Base-by-base conservation (phyloP, 495 filamentous ascomycete genomes). In the Cudoniella acicularis region DNA sequence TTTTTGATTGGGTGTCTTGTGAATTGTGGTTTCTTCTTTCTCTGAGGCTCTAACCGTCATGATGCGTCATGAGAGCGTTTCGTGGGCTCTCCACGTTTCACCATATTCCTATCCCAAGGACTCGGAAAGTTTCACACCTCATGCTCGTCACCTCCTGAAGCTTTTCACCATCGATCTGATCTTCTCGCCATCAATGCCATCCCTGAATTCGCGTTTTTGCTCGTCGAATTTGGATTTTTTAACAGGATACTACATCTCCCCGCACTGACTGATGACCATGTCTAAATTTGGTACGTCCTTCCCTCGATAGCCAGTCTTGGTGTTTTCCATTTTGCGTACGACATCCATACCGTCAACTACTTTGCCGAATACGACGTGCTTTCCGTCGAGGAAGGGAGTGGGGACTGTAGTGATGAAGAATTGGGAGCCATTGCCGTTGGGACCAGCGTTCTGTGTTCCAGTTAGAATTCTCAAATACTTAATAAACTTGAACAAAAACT, bases 311-410 rank as follows among this genome's bases (percentile, higher is more conserved):
- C 83, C 83, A 21, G 90, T 92, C 68, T 93, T 87, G 45, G 89
- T 91, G 54, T 87, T 84, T 77, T 98, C 94, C 61, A 98, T 84
- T 81, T 96, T 98, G 51, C 70, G 77, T 40, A 96, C 83, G 10
- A 96, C 84, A 40, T 98, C 91, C 81, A 97, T 87, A 36, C 94
- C 92, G 46, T 91, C 89, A 48, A 92, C 77, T 1, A 98, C 93
- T 68, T 87, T 85, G 23, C 94, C 95, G 67, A 98, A 98, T 1
- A 97, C 92, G 43, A 98, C 92, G 68, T 98, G 95, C 71, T 96
- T 96, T 63, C 82, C 83, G 70, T 98, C 89, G n/a, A 98, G 75
- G 69, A 93, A 96, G 1, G 91, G 90, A 0, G 92, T 89, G 3
- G 88, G 76, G 10, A 87, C 87, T 0, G 88, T 92, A 2, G 90